These are phyloP conservation scores for Euphorbia celastroides DNA, from an alignment of 441 rosid species.

Conservation along the genomic window DNA sequence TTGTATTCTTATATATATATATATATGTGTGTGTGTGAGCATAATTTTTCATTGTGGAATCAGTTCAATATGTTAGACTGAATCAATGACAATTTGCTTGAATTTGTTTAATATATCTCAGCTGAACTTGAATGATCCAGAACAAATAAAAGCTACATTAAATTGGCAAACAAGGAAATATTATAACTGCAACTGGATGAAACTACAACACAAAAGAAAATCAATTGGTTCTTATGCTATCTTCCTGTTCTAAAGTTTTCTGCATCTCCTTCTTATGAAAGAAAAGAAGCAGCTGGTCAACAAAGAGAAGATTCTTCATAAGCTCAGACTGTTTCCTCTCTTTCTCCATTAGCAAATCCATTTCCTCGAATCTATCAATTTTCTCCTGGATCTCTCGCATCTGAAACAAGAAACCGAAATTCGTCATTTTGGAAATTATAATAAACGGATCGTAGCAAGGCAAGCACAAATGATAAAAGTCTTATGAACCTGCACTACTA, in stretches of 20 bases:
- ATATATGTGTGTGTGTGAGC: too few species aligned
- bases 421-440: conserved; percentile 5
- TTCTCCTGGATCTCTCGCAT: conserved; percentile 70
- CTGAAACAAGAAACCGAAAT: conserved; percentile 29
- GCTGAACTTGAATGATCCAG: too few species aligned
- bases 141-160: too few species aligned
- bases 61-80: too few species aligned
- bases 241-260: conserved; percentile 32
- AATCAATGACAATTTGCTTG: too few species aligned
- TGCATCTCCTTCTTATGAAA: conserved; percentile 41
- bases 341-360: conserved; percentile 81
- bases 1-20: too few species aligned
- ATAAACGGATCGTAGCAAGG: background rate
- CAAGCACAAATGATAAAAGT: conserved; percentile 10
- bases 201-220: too few species aligned
- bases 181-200: too few species aligned
- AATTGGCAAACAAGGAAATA: too few species aligned
- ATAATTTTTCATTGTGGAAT: too few species aligned
- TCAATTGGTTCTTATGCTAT: conserved; percentile 25
- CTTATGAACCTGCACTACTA: conserved; percentile 61
- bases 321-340: conserved; percentile 73
- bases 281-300: conserved; percentile 64
- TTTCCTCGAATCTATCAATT: conserved; percentile 59
- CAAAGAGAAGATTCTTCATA: conserved; percentile 63
- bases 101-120: too few species aligned